These are phyloP conservation scores for Hylodesmum podocarpum DNA, from an alignment of 306 rosid genomes.

Conservation along the genomic window DNA sequence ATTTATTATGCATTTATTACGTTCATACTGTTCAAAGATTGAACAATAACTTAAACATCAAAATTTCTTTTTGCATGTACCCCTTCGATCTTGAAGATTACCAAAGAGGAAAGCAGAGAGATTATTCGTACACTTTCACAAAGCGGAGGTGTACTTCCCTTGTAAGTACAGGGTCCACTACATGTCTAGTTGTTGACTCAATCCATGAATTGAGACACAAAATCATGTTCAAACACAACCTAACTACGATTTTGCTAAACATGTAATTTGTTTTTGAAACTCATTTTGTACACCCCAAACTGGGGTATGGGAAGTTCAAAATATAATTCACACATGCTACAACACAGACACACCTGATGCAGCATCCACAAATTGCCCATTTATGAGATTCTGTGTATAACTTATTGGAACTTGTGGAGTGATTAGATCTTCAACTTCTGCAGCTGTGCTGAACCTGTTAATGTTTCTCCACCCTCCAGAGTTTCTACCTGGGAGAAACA, in stretches of 20 bases:
- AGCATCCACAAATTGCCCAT: constrained; percentile 85
- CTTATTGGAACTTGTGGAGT: constrained; percentile 65
- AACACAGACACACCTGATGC: constrained; percentile 58
- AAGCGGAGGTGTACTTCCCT: too few species aligned
- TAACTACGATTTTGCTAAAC: background rate
- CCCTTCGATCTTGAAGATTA: too few species aligned
- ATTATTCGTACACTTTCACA: too few species aligned
- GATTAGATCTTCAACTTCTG: constrained; percentile 59
- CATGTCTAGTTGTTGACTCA: too few species aligned
- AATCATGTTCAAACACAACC: background rate
- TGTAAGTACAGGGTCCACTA: too few species aligned
- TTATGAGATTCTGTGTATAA: constrained; percentile 69
- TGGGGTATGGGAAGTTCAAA: background rate
- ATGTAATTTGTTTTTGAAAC: too few species aligned
- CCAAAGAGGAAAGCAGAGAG: too few species aligned
- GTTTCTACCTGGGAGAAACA: constrained; percentile 51
- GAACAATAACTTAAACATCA: too few species aligned
- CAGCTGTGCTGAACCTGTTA: constrained; percentile 61
- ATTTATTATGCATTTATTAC: too few species aligned
- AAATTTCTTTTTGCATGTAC: too few species aligned
- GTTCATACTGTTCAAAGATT: too few species aligned
- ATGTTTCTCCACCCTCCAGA: constrained; percentile 35
- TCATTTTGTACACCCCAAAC: too few species aligned
- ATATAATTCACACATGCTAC: background rate
- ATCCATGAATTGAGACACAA: background rate